These are phyloP conservation scores for Priceomyces castillae DNA, from an alignment of 805 yeast species.

Conservation along the genomic window DNA sequence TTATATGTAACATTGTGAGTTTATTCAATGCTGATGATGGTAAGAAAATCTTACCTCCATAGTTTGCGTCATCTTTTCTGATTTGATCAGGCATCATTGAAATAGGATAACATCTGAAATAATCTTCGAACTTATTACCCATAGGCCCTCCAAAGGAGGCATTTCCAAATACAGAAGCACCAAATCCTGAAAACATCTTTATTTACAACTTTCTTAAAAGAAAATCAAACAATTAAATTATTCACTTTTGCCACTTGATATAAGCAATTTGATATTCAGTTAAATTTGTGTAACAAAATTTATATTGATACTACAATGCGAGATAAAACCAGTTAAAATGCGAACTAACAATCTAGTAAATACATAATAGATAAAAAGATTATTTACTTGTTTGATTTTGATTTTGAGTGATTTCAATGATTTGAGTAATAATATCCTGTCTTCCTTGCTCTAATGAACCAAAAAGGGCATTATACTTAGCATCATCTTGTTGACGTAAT, in stretches of 20 bases:
- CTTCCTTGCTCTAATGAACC: slow-evolving; percentile 37
- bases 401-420: slow-evolving; percentile 22
- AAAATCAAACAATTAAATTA: too few species aligned
- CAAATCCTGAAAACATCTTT: slow-evolving; percentile 44
- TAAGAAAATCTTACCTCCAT: slow-evolving; percentile 91
- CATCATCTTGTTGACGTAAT: slow-evolving; percentile 47
- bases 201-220: background rate
- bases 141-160: slow-evolving; percentile 26
- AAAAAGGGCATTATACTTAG: slow-evolving; percentile 49
- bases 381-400: background rate
- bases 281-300: background rate
- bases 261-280: background rate
- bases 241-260: background rate
- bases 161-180: slow-evolving; percentile 37
- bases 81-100: slow-evolving; percentile 80
- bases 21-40: slow-evolving; percentile 92
- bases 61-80: slow-evolving; percentile 76
- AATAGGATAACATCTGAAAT: slow-evolving; percentile 89
- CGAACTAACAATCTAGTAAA: background rate
- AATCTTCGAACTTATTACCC: slow-evolving; percentile 65
- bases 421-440: slow-evolving; percentile 27
- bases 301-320: background rate
- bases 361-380: background rate
- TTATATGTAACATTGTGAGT: slow-evolving; percentile 82
- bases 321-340: background rate